These are phyloP conservation scores for Rubia balearica DNA, from an alignment of 305 asterid species.

Conservation along the genomic window DNA sequence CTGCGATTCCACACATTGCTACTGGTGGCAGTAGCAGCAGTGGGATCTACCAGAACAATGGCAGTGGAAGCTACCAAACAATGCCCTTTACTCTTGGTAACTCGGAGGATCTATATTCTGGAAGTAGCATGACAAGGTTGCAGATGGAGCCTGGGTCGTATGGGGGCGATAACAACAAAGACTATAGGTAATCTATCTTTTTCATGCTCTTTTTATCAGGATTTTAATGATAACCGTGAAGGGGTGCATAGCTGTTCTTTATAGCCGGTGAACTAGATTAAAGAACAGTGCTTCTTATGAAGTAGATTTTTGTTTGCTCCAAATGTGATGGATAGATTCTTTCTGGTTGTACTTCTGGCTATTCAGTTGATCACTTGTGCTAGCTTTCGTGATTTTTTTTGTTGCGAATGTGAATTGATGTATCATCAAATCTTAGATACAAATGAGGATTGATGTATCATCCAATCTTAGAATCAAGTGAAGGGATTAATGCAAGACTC, in stretches of 20 bases:
- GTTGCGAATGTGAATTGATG: not conserved
- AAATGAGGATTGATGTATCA: not conserved
- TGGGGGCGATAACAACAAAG: slow-evolving; percentile 62
- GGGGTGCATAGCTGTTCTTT: too few relatives aligned
- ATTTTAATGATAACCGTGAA: not conserved
- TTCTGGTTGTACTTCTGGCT: too few relatives aligned
- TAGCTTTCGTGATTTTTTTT: not conserved
- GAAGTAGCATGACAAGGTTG: slow-evolving; percentile 55
- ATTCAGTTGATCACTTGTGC: too few relatives aligned
- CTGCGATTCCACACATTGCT: slow-evolving; percentile 55
- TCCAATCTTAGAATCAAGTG: too few relatives aligned
- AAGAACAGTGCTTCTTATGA: not conserved
- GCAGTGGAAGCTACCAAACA: slow-evolving; percentile 51
- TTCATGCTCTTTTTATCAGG: not conserved
- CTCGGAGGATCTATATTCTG: slow-evolving; percentile 53
- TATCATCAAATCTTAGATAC: not conserved
- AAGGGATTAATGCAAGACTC: not conserved
- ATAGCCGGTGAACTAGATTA: not conserved
- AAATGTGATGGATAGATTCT: too few relatives aligned
- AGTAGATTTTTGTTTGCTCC: not conserved
- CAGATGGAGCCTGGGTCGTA: slow-evolving; percentile 66
- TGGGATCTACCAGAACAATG: slow-evolving; percentile 49
- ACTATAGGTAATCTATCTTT: slow-evolving; percentile 48
- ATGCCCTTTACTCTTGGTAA: slow-evolving; percentile 50
- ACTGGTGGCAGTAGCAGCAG: slow-evolving; percentile 46